Base-by-base conservation (phyloP, 257 asterid genomes). In the Handroanthus guayacan region DNA sequence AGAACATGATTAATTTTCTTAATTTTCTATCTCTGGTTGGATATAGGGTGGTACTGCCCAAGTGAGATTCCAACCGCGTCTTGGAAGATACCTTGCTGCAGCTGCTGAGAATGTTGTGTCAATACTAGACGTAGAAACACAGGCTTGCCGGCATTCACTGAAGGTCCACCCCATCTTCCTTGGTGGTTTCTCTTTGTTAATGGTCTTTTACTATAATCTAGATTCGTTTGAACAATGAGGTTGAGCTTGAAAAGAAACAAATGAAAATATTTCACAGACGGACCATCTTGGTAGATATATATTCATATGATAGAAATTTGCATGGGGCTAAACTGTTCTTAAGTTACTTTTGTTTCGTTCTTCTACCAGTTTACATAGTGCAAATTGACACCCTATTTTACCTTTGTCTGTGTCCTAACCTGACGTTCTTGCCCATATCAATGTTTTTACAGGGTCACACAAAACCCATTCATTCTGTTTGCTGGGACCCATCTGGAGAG, bases 401-500 rank as follows among this genome's bases (percentile, higher is more conserved):
- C n/a, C 66, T 36, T 58, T 1, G 45, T 45, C 47, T 25, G 31
- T 43, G 38, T 51, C 25, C 56, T 68, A 52, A 56, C 43, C 9
- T 43, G 58, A 7, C 3, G 8, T 66, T 41, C 3, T 45, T 60
- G 17, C 67, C 17, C 10, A 10, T 72, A 48, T 63, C 62, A 55
- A 69, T 44, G 20, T 38, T 74, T 36, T 11, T 79, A 20, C 7
- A 95, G 99, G 97, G 97, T 36, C 98, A 92, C 82, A 86, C 89
- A 9, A 91, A 90, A 76, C 91, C 88, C 9, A 86, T 92, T 34
- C 85, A 85, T 75, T 87, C 89, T 1, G 75, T 95, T 25, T 88
- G 99, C 88, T 95, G 99, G 99, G 98, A 95, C 83, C 89, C 90
- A 3, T 64, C 88, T 2, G 97, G 99, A 5, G 99, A 95, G 81